phyloP scores from a whole-genome alignment of 164 flowering plant genomes.

The Akebia trifoliata region DNA sequence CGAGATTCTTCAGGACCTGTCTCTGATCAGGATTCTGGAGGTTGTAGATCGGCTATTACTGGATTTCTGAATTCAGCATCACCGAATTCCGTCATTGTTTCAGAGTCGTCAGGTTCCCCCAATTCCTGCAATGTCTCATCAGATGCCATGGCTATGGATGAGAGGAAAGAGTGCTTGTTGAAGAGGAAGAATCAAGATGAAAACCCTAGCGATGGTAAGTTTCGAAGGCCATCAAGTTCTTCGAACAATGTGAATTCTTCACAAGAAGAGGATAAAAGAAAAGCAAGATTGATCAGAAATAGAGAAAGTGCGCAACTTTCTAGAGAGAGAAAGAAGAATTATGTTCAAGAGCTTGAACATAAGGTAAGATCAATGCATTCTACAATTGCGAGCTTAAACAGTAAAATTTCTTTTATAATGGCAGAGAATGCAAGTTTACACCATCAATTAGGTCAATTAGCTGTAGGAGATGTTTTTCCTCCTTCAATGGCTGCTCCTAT shows the following conservation, averaged over 20 bases:
- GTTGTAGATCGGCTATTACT: conserved; percentile 17
- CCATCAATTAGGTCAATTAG: conserved; percentile 70
- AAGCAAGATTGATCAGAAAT: conserved; percentile 83
- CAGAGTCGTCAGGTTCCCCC: no score
- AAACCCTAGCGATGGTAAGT: conserved; percentile 35
- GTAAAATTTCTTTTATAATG: conserved; percentile 58
- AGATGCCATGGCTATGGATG: conserved; percentile 13
- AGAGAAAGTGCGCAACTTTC: conserved; percentile 98
- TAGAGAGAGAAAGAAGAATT: conserved; percentile 91
- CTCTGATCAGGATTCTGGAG: conserved; percentile 19
- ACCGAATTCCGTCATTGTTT: conserved; percentile 37
- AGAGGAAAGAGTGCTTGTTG: conserved; percentile 5
- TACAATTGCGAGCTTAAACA: conserved; percentile 72
- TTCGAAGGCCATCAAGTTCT: no score
- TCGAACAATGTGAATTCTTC: no score
- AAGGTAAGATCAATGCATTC: conserved; percentile 79
- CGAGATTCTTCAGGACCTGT: background rate
- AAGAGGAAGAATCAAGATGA: conserved; percentile 64
- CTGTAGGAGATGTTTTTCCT: no score
- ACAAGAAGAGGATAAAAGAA: conserved; percentile 69
- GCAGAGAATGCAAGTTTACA: conserved; percentile 75
- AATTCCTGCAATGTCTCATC: no score
- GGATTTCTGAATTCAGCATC: conserved; percentile 26
- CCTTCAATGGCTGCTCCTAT: conserved; percentile 45
- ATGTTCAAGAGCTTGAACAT: conserved; percentile 95